These are phyloP conservation scores for Piloderma croceum DNA, from an alignment of 768 basidiomycete species.

Conservation along the genomic window DNA sequence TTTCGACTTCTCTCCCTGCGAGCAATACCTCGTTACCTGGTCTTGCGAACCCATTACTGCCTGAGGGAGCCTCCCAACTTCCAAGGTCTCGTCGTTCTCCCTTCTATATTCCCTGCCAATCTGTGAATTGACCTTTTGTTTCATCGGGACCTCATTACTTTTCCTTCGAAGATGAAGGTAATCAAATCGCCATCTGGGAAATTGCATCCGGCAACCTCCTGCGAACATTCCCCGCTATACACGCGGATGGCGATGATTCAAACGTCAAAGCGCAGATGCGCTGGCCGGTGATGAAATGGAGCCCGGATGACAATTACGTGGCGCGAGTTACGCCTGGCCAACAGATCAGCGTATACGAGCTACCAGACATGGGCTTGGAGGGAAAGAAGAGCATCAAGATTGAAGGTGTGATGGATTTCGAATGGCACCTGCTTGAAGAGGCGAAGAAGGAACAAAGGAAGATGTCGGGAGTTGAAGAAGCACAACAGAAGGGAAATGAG, in stretches of 20 bases:
- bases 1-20: constrained; percentile 96
- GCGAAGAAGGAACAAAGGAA: constrained; percentile 75
- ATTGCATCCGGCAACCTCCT: constrained; percentile 88
- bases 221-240: constrained; percentile 79
- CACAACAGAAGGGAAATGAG: constrained; percentile 52
- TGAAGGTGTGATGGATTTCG: constrained; percentile 95
- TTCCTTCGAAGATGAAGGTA: constrained; percentile 90
- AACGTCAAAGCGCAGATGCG: constrained; percentile 74
- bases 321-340: constrained; percentile 84
- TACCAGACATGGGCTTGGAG: constrained; percentile 88
- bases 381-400: constrained; percentile 97
- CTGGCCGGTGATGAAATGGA: constrained; percentile 98
- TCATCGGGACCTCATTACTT: constrained; percentile 80
- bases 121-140: too few relatives aligned
- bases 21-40: constrained; percentile 96
- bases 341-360: constrained; percentile 94
- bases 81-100: too few relatives aligned
- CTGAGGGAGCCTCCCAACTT: constrained; percentile 76
- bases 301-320: constrained; percentile 91
- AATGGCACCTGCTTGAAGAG: constrained; percentile 94
- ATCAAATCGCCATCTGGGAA: constrained; percentile 98
- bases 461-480: constrained; percentile 42
- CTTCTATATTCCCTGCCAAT: too few relatives aligned
- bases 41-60: constrained; percentile 90
- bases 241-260: constrained; percentile 51